Percentiles rank a stretch among this genome's conserved stretches.
Evolutionary conservation across 495 filamentous ascomycete genomes (phyloP).

Genomic region (Tuber magnatum): DNA sequence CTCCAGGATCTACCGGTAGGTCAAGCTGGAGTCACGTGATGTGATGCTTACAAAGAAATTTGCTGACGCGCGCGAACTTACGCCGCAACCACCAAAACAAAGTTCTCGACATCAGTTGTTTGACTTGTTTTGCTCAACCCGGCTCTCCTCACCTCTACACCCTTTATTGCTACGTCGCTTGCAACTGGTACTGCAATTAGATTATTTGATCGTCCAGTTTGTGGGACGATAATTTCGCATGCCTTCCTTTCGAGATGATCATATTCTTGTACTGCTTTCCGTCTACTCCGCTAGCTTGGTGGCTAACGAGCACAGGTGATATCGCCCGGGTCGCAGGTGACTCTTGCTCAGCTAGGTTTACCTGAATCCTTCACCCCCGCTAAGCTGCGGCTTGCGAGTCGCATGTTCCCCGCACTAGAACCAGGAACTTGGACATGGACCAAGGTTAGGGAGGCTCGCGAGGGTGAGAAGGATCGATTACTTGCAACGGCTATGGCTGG

Average conservation of each 20-base stretch:
- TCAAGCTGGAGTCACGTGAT: too few species aligned
- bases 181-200: neutral
- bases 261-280: constrained; percentile 54
- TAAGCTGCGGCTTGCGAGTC: constrained; percentile 68
- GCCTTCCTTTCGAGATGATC: constrained; percentile 72
- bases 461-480: constrained; percentile 54
- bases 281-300: neutral
- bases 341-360: constrained; percentile 86
- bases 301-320: constrained; percentile 57
- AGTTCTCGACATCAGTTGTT: neutral
- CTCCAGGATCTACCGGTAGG: neutral
- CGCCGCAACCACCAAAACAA: neutral
- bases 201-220: neutral
- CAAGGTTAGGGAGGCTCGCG: constrained; percentile 56
- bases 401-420: constrained; percentile 78
- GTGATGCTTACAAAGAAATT: neutral
- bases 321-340: constrained; percentile 87
- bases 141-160: neutral
- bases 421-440: constrained; percentile 79
- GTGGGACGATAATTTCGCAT: constrained; percentile 42
- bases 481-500: constrained; percentile 38
- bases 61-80: neutral
- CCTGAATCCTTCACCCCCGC: constrained; percentile 86
- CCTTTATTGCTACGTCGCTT: neutral
- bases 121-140: neutral